Evolutionary conservation across 1,284 basidiomycete genomes (phyloP).

Genomic region (Melampsora larici-populina): DNA sequence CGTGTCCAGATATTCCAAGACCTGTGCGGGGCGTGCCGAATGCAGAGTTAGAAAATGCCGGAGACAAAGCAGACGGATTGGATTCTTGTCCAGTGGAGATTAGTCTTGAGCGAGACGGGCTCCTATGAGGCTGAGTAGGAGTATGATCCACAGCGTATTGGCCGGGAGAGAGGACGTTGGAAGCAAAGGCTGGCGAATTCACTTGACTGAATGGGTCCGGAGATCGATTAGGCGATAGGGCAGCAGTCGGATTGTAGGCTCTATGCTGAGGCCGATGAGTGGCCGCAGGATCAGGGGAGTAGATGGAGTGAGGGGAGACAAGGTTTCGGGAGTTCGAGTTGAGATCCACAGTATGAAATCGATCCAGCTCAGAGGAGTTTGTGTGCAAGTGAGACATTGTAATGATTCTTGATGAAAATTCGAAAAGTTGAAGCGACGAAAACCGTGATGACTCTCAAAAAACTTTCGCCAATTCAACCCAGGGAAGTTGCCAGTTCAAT

Average conservation of each 20-base stretch:
- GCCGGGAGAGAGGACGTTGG: background rate
- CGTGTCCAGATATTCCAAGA: conserved; percentile 10
- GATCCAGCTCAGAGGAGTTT: background rate
- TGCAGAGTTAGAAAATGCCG: background rate
- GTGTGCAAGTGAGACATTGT: background rate
- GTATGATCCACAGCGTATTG: conserved; percentile 2
- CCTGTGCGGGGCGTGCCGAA: background rate
- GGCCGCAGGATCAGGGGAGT: conserved; percentile 3
- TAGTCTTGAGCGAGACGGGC: background rate
- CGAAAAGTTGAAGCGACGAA: background rate
- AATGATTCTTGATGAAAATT: background rate
- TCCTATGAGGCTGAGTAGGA: background rate
- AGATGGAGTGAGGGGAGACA: background rate
- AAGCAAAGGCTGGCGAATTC: background rate
- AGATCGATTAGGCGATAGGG: background rate
- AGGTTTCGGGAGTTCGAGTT: background rate
- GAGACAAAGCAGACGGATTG: background rate
- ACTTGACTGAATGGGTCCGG: conserved; percentile 1
- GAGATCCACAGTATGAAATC: conserved; percentile 1
- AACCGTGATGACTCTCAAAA: no score
- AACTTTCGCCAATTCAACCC: no score
- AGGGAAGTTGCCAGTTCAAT: no score
- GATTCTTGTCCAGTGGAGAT: background rate
- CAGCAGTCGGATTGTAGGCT: background rate
- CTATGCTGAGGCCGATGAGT: background rate